These are phyloP conservation scores for Ceratobasidium sp. DNA, from an alignment of 1,284 basidiomycete genomes.

Conservation along the genomic window DNA sequence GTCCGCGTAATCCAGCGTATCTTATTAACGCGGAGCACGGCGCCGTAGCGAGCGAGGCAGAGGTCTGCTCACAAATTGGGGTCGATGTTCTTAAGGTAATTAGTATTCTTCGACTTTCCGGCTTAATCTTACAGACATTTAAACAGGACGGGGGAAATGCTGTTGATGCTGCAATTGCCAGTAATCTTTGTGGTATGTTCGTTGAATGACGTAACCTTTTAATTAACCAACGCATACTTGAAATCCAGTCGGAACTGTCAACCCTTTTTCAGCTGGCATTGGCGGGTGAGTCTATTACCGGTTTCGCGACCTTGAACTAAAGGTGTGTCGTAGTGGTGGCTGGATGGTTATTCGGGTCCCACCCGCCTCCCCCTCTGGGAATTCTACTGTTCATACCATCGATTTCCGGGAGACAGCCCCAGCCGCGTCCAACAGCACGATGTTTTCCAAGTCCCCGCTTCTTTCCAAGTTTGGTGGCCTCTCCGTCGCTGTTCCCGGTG, in stretches of 20 bases:
- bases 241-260: constrained; percentile 70
- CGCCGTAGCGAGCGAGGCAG: constrained; percentile 87
- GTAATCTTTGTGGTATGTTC: constrained; percentile 68
- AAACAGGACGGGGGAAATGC: constrained; percentile 80
- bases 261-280: constrained; percentile 76
- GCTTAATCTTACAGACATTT: constrained; percentile 3
- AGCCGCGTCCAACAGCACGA: constrained; percentile 68
- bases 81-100: constrained; percentile 66
- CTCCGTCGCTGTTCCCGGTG: constrained; percentile 83
- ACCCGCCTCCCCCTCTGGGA: constrained; percentile 54
- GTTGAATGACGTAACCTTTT: neutral
- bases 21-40: constrained; percentile 74
- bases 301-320: constrained; percentile 7
- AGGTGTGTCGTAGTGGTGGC: constrained; percentile 66
- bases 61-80: constrained; percentile 82
- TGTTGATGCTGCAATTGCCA: constrained; percentile 83
- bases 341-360: constrained; percentile 90
- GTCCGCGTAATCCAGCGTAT: constrained; percentile 69
- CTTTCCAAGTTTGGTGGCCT: constrained; percentile 76
- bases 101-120: neutral
- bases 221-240: constrained; percentile 2
- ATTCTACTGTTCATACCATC: constrained; percentile 73
- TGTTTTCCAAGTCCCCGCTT: constrained; percentile 66
- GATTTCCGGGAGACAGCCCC: constrained; percentile 92
- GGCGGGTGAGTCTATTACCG: constrained; percentile 43